Evolutionary conservation across 768 basidiomycete genomes (phyloP).

Genomic region (Mycena leptocephala): DNA sequence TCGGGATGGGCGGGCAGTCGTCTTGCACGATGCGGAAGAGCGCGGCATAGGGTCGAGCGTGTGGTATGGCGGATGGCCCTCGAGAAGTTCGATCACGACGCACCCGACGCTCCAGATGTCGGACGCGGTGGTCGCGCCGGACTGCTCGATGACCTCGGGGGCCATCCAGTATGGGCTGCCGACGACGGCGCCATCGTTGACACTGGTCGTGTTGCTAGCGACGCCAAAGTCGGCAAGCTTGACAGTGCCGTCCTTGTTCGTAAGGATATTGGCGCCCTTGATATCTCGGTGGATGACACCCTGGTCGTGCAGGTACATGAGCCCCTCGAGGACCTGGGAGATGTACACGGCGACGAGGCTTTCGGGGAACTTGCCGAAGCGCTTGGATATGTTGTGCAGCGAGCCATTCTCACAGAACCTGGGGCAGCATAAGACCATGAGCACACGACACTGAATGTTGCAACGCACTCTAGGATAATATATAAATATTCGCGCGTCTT

Average conservation of each 20-base stretch:
- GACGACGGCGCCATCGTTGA: slow-evolving; percentile 92
- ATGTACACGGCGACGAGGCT: slow-evolving; percentile 97
- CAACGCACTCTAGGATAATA: slow-evolving; percentile 92
- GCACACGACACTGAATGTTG: not conserved
- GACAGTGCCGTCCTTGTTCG: slow-evolving; percentile 98
- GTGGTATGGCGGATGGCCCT: slow-evolving; percentile 95
- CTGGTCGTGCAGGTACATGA: slow-evolving; percentile 98
- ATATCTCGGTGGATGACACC: slow-evolving; percentile 99
- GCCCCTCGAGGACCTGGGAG: slow-evolving; percentile 94
- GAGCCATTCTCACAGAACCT: slow-evolving; percentile 99
- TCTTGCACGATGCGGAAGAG: slow-evolving; percentile 99
- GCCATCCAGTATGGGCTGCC: slow-evolving; percentile 99
- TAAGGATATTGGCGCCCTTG: slow-evolving; percentile 98
- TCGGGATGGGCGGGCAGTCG: slow-evolving; percentile 96
- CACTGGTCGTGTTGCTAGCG: slow-evolving; percentile 83
- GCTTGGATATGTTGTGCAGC: slow-evolving; percentile 94
- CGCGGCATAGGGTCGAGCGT: slow-evolving; percentile 97
- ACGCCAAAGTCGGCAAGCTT: slow-evolving; percentile 99
- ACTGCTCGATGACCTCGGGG: slow-evolving; percentile 98
- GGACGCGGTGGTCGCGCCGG: slow-evolving; percentile 95
- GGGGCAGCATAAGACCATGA: slow-evolving; percentile 4
- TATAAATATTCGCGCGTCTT: slow-evolving; percentile 95
- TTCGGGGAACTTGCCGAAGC: slow-evolving; percentile 99
- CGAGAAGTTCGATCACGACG: slow-evolving; percentile 96
- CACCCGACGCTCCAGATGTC: slow-evolving; percentile 99